Conservation (phyloP, 306 rosid species). For the Citrullus colocynthis region DNA sequence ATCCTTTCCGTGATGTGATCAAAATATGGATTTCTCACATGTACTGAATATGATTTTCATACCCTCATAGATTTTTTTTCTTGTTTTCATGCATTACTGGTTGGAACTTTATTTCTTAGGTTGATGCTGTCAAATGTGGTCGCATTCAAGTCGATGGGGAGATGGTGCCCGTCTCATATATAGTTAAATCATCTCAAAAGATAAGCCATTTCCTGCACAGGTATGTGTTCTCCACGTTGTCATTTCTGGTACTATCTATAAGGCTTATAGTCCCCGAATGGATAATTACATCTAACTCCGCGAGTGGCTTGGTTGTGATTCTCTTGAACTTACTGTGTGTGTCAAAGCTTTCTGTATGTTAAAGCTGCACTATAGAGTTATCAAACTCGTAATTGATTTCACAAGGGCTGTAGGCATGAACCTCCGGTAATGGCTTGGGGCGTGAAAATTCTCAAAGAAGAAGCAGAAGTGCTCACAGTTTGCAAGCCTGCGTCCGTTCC, state of each 20-base stretch:
- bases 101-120: conserved; percentile 17
- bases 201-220: conserved; percentile 81
- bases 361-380: conserved; percentile 7
- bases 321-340: not conserved
- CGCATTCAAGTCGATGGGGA: conserved; percentile 45
- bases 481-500: conserved; percentile 86
- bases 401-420: conserved; percentile 57
- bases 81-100: not conserved
- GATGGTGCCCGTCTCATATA: conserved; percentile 30
- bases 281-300: not conserved
- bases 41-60: not conserved
- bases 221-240: conserved; percentile 19
- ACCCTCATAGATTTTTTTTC: not conserved
- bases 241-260: not conserved
- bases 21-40: not conserved
- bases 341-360: not conserved
- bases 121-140: conserved; percentile 44
- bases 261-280: not conserved
- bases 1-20: not conserved
- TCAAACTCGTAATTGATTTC: conserved; percentile 21
- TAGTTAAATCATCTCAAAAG: conserved; percentile 62
- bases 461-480: conserved; percentile 52
- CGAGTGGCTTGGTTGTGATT: not conserved
- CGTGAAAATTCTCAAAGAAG: conserved; percentile 42
- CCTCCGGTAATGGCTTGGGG: conserved; percentile 72